Evolutionary conservation across 2,329 filamentous ascomycete species (phyloP), one percentile per base, ranked within the genome.

Genomic region (Colletotrichum endophyticum): DNA sequence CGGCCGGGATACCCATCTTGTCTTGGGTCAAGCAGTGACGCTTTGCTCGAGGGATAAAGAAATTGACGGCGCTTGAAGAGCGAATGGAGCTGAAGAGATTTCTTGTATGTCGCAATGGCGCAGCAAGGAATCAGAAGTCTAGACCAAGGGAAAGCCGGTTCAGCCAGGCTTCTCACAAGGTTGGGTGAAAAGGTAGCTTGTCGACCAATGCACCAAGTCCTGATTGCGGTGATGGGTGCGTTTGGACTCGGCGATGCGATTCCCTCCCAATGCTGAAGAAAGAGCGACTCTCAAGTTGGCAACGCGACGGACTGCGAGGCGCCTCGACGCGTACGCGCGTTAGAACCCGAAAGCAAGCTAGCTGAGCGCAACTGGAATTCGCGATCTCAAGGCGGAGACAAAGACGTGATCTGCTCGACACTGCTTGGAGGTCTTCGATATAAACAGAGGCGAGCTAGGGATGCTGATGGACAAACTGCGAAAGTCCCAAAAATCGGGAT

Each of bases 1-100:
- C 94, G 77, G 96, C 96, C 80, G 96, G 96, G 82, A 98, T 96
- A 94, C 96, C 96, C 96, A 98, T 98, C 77, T 80, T 88, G 83
- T 64, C 32, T 39, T 27, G 22, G 15, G 15, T 36, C 22, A 22
- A 39, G 32, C 32, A 27, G 34, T 36, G 25, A 36, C 15, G 61
- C 61, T 36, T 13, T 22, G n/a, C 22, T 27, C 15, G 9, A n/a
- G 32, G 32, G 12, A 15, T 25, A 3, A 16, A 8, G 19, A 15
- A 64, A 39, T 27, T 16, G 9, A 11, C 8, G 25, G 12, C 27
- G 28, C 27, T n/a, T 32, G n/a, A 16, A 57, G 25, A 12, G 39
- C 32, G 25, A 70, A 32, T 9, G 22, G 30, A 53, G 66, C 66
- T 34, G 32, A n/a, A 49, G 19, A 49, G 39, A 49, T n/a, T 49